Percentiles rank a stretch among this genome's conserved stretches.
phyloP scores from a whole-genome alignment of 1,284 basidiomycete species.

The Moniliophthora roreri region DNA sequence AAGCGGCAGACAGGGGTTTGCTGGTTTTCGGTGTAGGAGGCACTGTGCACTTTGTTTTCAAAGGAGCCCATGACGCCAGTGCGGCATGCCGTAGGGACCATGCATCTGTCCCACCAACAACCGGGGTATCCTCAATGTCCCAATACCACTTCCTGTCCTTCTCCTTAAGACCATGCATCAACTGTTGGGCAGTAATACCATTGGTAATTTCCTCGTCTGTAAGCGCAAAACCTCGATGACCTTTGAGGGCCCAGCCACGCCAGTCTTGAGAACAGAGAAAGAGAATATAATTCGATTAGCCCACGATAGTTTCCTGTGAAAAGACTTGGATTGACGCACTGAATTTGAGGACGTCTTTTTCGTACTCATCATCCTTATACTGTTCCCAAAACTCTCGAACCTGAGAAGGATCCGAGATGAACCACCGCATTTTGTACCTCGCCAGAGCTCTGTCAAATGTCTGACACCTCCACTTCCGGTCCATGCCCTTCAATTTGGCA shows the following conservation, averaged over 20 bases:
- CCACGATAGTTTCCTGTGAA: not conserved
- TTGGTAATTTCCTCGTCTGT: conserved; percentile 32
- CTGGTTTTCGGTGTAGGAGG: not conserved
- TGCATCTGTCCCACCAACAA: conserved; percentile 3
- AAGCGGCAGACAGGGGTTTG: too few species aligned
- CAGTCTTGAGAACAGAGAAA: conserved; percentile 29
- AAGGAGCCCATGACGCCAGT: not conserved
- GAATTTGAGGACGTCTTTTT: conserved; percentile 36
- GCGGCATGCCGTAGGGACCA: conserved; percentile 8
- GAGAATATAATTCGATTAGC: conserved; percentile 1
- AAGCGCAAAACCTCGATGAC: conserved; percentile 40
- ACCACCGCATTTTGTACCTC: conserved; percentile 40
- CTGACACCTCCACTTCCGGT: conserved; percentile 33
- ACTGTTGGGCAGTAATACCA: conserved; percentile 32
- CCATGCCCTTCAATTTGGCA: conserved; percentile 20
- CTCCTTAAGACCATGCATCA: conserved; percentile 27
- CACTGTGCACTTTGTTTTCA: not conserved
- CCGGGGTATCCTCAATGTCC: conserved; percentile 7
- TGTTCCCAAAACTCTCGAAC: conserved; percentile 37
- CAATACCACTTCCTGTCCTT: conserved; percentile 11
- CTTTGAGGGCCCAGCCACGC: conserved; percentile 35
- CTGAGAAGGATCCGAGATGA: conserved; percentile 36
- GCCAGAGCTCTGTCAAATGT: conserved; percentile 41
- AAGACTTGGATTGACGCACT: conserved; percentile 22
- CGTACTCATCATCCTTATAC: conserved; percentile 40